phyloP scores from a whole-genome alignment of 805 yeast species.

The Cyberlindnera japonica region DNA sequence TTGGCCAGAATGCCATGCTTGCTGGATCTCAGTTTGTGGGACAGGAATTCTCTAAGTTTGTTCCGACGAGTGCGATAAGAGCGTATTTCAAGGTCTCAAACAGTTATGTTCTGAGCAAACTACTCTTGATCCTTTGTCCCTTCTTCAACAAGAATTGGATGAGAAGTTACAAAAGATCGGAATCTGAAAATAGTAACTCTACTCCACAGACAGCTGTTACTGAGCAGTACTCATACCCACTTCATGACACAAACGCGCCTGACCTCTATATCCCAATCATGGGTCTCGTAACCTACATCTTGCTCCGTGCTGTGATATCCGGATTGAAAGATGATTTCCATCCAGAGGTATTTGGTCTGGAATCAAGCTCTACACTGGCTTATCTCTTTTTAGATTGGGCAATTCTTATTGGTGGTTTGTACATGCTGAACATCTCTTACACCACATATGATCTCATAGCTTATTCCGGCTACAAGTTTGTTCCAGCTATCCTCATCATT shows the following conservation, averaged over 20 bases:
- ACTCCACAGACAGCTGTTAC: slow-evolving; percentile 5
- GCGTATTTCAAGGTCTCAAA: slow-evolving; percentile 92
- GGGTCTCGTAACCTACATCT: slow-evolving; percentile 85
- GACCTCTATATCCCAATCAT: slow-evolving; percentile 93
- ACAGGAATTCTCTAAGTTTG: slow-evolving; percentile 49
- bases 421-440: slow-evolving; percentile 66
- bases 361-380: slow-evolving; percentile 83
- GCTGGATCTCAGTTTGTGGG: slow-evolving; percentile 79
- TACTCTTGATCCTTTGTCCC: slow-evolving; percentile 76
- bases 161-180: slow-evolving; percentile 41
- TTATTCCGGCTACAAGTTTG: slow-evolving; percentile 92
- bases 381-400: slow-evolving; percentile 73
- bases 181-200: slow-evolving; percentile 26
- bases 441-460: slow-evolving; percentile 81
- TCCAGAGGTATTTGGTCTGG: slow-evolving; percentile 85
- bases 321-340: slow-evolving; percentile 90
- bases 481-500: slow-evolving; percentile 63
- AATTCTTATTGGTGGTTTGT: slow-evolving; percentile 76
- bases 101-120: slow-evolving; percentile 72
- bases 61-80: slow-evolving; percentile 55
- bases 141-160: slow-evolving; percentile 84
- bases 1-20: slow-evolving; percentile 80
- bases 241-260: slow-evolving; percentile 89
- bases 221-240: slow-evolving; percentile 63
- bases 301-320: slow-evolving; percentile 77